These are phyloP conservation scores for Parastagonospora nodorum DNA, from an alignment of 2,329 filamentous ascomycete species.

Conservation along the genomic window DNA sequence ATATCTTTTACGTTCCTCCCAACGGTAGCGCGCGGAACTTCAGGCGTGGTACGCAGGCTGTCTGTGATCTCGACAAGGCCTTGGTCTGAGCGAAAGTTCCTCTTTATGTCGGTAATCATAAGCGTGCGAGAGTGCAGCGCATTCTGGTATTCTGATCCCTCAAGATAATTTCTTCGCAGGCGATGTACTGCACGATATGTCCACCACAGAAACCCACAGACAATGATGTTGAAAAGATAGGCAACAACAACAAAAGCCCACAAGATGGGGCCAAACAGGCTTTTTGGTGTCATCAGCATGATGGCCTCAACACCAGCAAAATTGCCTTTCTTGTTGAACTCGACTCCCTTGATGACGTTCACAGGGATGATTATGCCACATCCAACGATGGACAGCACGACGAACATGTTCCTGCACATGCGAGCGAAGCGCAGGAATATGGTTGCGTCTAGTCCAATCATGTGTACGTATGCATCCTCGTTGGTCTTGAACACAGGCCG, in stretches of 20 bases:
- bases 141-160: slow-evolving; percentile 83
- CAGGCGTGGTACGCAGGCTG: slow-evolving; percentile 75
- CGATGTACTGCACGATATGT: slow-evolving; percentile 78
- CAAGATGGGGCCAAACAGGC: slow-evolving; percentile 54
- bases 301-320: slow-evolving; percentile 13
- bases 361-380: slow-evolving; percentile 80
- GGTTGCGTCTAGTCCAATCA: slow-evolving; percentile 87
- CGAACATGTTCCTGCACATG: slow-evolving; percentile 93
- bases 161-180: slow-evolving; percentile 78
- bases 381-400: slow-evolving; percentile 72
- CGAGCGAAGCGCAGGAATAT: slow-evolving; percentile 85
- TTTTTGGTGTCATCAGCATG: slow-evolving; percentile 50
- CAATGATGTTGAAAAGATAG: slow-evolving; percentile 72
- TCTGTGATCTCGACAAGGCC: slow-evolving; percentile 86
- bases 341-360: slow-evolving; percentile 59
- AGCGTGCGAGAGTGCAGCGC: slow-evolving; percentile 77
- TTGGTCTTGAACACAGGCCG: slow-evolving; percentile 75
- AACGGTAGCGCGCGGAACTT: slow-evolving; percentile 78
- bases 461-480: slow-evolving; percentile 77
- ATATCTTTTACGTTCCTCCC: slow-evolving; percentile 91
- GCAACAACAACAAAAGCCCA: slow-evolving; percentile 66
- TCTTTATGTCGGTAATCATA: slow-evolving; percentile 81
- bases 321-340: slow-evolving; percentile 15
- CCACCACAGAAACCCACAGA: slow-evolving; percentile 84
- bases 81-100: slow-evolving; percentile 77